These are phyloP conservation scores for Entophlyctis helioformis DNA, from an alignment of 192 early-diverging fungal genomes.

Conservation along the genomic window DNA sequence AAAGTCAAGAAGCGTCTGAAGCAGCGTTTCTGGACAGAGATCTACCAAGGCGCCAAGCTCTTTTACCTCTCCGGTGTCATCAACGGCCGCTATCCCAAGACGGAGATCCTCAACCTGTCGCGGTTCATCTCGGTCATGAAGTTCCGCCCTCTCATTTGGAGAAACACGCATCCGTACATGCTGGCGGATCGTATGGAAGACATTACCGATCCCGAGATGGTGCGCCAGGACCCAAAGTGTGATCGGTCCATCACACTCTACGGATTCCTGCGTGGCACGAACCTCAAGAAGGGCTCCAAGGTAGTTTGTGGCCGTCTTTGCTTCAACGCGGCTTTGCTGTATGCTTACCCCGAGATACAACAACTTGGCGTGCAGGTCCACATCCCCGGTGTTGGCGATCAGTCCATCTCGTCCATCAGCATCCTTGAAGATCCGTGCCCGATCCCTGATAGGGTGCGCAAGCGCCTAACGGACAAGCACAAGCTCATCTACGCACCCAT, in stretches of 20 bases:
- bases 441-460: constrained; percentile 86
- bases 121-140: constrained; percentile 98
- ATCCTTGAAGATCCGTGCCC: constrained; percentile 89
- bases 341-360: constrained; percentile 1
- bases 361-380: constrained; percentile 44
- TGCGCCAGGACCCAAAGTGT: constrained; percentile 68
- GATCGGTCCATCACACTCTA: constrained; percentile 91
- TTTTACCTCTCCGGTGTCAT: constrained; percentile 96
- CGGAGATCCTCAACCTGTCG: constrained; percentile 87
- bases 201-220: constrained; percentile 79
- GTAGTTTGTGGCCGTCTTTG: constrained; percentile 11
- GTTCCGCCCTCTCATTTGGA: constrained; percentile 92
- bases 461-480: constrained; percentile 81
- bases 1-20: constrained; percentile 88
- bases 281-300: constrained; percentile 74
- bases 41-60: constrained; percentile 97
- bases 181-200: constrained; percentile 96
- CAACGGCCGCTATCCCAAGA: constrained; percentile 86
- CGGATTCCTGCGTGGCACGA: constrained; percentile 91
- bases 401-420: constrained; percentile 59
- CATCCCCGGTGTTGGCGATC: constrained; percentile 92
- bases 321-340: neutral
- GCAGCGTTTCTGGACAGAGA: constrained; percentile 99
- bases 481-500: constrained; percentile 97
- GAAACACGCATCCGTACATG: constrained; percentile 95